These are phyloP conservation scores for Coprinopsis sp. DNA, from an alignment of 768 basidiomycete species.

Conservation along the genomic window DNA sequence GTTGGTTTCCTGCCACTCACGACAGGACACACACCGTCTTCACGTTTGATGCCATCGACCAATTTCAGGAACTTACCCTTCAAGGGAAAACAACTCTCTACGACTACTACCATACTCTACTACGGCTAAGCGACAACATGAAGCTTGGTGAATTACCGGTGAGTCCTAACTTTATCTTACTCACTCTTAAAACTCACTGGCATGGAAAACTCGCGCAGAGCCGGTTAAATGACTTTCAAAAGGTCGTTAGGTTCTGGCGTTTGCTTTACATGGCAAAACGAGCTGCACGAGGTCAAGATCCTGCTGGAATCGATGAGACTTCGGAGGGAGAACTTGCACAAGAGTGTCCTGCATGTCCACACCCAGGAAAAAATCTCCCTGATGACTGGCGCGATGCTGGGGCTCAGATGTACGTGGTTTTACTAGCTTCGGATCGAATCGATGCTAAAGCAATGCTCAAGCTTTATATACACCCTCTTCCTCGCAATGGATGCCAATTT, in stretches of 20 bases:
- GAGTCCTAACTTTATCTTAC: background rate
- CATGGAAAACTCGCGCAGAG: background rate
- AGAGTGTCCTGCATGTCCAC: conserved; percentile 32
- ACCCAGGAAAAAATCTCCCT: conserved; percentile 25
- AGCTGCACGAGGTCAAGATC: conserved; percentile 20
- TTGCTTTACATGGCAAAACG: conserved; percentile 24
- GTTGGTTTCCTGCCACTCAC: too few relatives aligned
- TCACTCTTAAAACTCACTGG: too few relatives aligned
- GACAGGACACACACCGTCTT: too few relatives aligned
- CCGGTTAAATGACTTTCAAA: conserved; percentile 9
- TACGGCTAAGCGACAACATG: background rate
- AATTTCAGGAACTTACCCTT: conserved; percentile 4
- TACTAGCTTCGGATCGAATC: too few relatives aligned
- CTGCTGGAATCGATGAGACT: conserved; percentile 13
- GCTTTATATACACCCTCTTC: conserved; percentile 14
- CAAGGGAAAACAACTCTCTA: background rate
- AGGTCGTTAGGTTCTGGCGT: conserved; percentile 15
- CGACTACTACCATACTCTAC: conserved; percentile 1
- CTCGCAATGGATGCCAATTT: conserved; percentile 5
- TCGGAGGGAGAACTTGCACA: conserved; percentile 23
- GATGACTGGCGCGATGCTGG: too few relatives aligned
- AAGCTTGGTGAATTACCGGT: background rate
- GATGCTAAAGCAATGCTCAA: too few relatives aligned
- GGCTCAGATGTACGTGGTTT: too few relatives aligned
- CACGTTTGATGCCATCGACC: too few relatives aligned